phyloP scores from a whole-genome alignment of 2,329 filamentous ascomycete genomes.

The Aspergillus pseudoglaucus region DNA sequence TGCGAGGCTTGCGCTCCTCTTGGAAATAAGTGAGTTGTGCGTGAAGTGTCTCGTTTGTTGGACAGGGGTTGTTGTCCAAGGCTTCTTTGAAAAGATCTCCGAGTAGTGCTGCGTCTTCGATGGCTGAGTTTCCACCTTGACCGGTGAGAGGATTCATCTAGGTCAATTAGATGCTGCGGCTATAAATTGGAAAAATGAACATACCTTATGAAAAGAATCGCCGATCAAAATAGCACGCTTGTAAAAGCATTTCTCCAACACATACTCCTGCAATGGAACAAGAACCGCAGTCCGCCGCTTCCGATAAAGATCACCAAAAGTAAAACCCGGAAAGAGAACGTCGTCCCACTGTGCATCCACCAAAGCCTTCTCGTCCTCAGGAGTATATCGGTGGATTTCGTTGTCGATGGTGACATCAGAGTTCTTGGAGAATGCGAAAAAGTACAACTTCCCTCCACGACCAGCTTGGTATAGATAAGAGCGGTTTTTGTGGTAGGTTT shows the following conservation, averaged over 20 bases:
- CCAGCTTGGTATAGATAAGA: slow-evolving; percentile 11
- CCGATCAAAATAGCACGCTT: slow-evolving; percentile 36
- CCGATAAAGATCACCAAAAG: slow-evolving; percentile 31
- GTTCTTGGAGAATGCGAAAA: slow-evolving; percentile 17
- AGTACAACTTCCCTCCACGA: slow-evolving; percentile 8
- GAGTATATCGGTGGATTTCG: slow-evolving; percentile 23
- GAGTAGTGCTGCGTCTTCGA: slow-evolving; percentile 10
- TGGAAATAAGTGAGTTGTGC: slow-evolving; percentile 1
- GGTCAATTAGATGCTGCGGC: not conserved
- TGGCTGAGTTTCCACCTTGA: slow-evolving; percentile 13
- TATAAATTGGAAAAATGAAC: not conserved
- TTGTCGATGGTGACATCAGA: slow-evolving; percentile 15
- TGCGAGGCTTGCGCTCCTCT: not conserved
- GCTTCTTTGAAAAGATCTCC: slow-evolving; percentile 8
- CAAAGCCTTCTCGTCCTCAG: slow-evolving; percentile 23
- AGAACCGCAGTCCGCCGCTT: slow-evolving; percentile 13
- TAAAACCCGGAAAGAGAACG: slow-evolving; percentile 20
- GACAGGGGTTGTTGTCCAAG: not conserved
- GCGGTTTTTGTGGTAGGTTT: slow-evolving; percentile 9
- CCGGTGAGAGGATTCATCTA: slow-evolving; percentile 13
- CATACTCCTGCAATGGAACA: slow-evolving; percentile 30
- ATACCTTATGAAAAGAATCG: slow-evolving; percentile 39
- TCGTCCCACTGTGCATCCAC: slow-evolving; percentile 20
- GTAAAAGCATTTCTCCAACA: slow-evolving; percentile 35
- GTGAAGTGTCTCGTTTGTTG: slow-evolving; percentile 1